Base-by-base conservation (phyloP, 2,329 filamentous ascomycete genomes). In the Nemania diffusa region DNA sequence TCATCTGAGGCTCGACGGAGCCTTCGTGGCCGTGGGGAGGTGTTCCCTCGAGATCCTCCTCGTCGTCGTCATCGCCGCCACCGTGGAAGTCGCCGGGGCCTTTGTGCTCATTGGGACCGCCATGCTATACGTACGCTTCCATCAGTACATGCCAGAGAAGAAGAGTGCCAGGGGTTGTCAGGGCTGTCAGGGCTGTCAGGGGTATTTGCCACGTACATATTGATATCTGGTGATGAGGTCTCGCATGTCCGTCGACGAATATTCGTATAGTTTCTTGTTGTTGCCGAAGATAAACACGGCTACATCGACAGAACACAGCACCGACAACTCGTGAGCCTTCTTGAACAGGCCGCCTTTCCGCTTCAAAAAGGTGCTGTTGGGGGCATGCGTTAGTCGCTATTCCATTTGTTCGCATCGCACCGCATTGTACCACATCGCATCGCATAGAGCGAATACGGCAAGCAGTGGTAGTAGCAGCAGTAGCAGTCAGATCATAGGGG, bases 241-340 rank as follows among this genome's bases (percentile, higher is more conserved):
- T 79, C 91, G 91, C 87, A 99, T 97, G 79, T 97, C 93, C 74
- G 89, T 86, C 20, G 95, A 98, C 13, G 94, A 98, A 80, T 97
- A 99, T 81, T 99, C 94, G 81, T 98, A 97, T 27, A 99, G 87
- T 83, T 98, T 98, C 87, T 98, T 99, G 82, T 99, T 99, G 82
- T 93, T 94, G 71, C 95, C 95, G 78, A 98, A 98, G 76, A 99
- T 97, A 80, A 99, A 96, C 77, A 99, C 96, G 46, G 96, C 96
- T 73, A 99, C 96, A 80, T 99, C 96, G 79, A 99, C 96, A 44
- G 94, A 97, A 81, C 96, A 99, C 70, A 99, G 91, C 53, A 99
- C 96, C 60, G 95, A 97, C 59, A 99, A 88, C 86, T 99, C 96
- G 80, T 99, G 94, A 61, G 96, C 96, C 88, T 99, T 99, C 85